These are phyloP conservation scores for Globisporangium heterothallicum DNA, from an alignment of 352 stramenopile genomes.

Conservation along the genomic window DNA sequence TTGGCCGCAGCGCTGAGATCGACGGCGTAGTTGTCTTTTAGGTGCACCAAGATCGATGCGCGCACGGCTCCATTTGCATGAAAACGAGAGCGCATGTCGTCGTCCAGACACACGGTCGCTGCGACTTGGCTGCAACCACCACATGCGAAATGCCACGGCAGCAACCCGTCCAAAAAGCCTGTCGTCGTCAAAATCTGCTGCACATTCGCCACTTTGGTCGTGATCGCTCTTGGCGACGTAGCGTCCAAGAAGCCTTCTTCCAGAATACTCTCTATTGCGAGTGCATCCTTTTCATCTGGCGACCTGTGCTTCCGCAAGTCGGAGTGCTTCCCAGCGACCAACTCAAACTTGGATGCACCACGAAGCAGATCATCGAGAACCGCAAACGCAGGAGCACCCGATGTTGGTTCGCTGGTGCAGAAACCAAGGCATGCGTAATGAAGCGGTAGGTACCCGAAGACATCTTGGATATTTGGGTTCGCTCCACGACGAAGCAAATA, in stretches of 20 bases:
- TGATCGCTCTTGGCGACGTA: constrained; percentile 27
- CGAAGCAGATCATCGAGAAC: constrained; percentile 32
- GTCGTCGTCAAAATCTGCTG: constrained; percentile 26
- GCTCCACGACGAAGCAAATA: constrained; percentile 38
- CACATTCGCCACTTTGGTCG: constrained; percentile 22
- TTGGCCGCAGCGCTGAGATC: constrained; percentile 25
- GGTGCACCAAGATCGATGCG: constrained; percentile 28
- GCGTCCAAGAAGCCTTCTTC: constrained; percentile 33
- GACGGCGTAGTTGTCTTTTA: constrained; percentile 27
- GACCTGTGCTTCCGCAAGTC: constrained; percentile 63
- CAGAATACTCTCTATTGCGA: constrained; percentile 57
- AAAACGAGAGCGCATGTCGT: constrained; percentile 38
- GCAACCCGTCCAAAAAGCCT: constrained; percentile 27
- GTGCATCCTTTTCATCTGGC: constrained; percentile 32
- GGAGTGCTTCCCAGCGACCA: constrained; percentile 24
- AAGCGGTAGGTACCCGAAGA: constrained; percentile 46
- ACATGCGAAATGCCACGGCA: constrained; percentile 64
- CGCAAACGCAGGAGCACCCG: constrained; percentile 15
- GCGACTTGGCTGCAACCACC: constrained; percentile 38
- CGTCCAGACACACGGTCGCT: constrained; percentile 33
- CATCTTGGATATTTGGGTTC: constrained; percentile 56
- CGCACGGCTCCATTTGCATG: constrained; percentile 33
- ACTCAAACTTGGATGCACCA: constrained; percentile 16
- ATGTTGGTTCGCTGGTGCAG: constrained; percentile 24
- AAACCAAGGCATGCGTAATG: constrained; percentile 70